Evolutionary conservation across 345 rosid species (phyloP), one percentile per base, ranked within the genome.

Genomic region (Populus tremula): DNA sequence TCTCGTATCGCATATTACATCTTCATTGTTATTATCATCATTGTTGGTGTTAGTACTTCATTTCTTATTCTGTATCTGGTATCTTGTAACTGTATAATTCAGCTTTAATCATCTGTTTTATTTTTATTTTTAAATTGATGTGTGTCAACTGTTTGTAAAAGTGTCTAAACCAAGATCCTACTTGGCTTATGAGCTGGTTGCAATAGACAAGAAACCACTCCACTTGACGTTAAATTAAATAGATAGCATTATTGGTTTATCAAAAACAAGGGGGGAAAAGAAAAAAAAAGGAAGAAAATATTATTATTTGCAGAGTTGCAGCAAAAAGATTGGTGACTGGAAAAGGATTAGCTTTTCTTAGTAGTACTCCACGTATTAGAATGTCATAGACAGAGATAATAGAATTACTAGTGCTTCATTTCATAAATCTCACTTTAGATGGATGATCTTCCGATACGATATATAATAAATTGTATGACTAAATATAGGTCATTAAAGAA

Each of bases 61-160:
- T 53, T 18, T 53, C n/a, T 53, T 53, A 18, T 53, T 18, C 20
- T 18, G 59, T 17, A 18, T 53, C 23, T 53, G 18, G 23, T 53
- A 53, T 53, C 23, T 53, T 53, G 23, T 53, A 53, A 7, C 1
- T 18, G 59, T 53, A 53, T 2, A 18, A 18, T 49, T 49, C 0
- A 49, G 21, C 21, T 16, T 49, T 17, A 49, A 5, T 49, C 21
- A 49, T 17, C 21, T 17, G 8, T 17, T 17, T 49, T 49, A 2
- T 49, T 20, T 49, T 49, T 49, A 29, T 29, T 29, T 29, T 29
- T 29, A 29, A 33, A 33, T 33, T 33, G 35, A 33, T 33, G 35
- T 4, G 0, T 33, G 35, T 33, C 56, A 66, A 67, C 49, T 73
- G 77, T 79, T 68, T 68, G 77, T 73, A 9, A 35, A 73, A 73